Evolutionary conservation across 352 stramenopile genomes (phyloP).

Genomic region (Blastocystis sp.): DNA sequence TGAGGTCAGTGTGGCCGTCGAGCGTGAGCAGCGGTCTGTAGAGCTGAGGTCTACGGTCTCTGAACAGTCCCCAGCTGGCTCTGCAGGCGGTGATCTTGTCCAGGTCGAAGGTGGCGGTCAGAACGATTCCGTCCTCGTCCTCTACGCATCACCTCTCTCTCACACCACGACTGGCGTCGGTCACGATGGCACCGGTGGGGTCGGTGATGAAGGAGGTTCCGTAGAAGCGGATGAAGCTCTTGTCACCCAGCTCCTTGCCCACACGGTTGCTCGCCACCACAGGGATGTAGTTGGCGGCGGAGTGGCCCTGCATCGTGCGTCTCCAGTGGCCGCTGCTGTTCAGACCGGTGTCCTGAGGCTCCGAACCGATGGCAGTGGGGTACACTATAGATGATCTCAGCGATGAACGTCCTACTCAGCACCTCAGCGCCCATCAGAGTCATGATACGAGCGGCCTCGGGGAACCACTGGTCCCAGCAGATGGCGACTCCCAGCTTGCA

Average conservation of each 20-base stretch:
- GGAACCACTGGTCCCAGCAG: conserved; percentile 81
- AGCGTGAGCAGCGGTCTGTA: conserved; percentile 72
- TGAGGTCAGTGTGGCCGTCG: conserved; percentile 63
- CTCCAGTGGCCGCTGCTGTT: conserved; percentile 78
- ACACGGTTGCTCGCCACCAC: conserved; percentile 79
- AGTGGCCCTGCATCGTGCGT: conserved; percentile 78
- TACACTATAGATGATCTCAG: conserved; percentile 58
- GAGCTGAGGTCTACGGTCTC: conserved; percentile 72
- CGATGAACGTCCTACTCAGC: conserved; percentile 57
- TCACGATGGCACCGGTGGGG: conserved; percentile 75
- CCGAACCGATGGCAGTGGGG: conserved; percentile 62
- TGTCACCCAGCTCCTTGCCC: conserved; percentile 64
- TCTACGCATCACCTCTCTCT: not conserved
- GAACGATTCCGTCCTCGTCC: not conserved
- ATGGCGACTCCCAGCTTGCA: conserved; percentile 75
- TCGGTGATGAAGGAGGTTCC: conserved; percentile 80
- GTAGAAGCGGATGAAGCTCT: conserved; percentile 68
- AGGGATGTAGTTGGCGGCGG: conserved; percentile 73
- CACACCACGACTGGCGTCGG: conserved; percentile 9
- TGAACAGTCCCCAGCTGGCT: conserved; percentile 55
- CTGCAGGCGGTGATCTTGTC: not conserved
- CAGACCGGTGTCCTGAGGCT: conserved; percentile 71
- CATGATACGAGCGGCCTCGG: conserved; percentile 74
- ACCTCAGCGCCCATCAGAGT: conserved; percentile 77
- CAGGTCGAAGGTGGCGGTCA: conserved; percentile 42